Base-by-base conservation (phyloP, 2,329 filamentous ascomycete genomes). In the Lecanicillium sp. region DNA sequence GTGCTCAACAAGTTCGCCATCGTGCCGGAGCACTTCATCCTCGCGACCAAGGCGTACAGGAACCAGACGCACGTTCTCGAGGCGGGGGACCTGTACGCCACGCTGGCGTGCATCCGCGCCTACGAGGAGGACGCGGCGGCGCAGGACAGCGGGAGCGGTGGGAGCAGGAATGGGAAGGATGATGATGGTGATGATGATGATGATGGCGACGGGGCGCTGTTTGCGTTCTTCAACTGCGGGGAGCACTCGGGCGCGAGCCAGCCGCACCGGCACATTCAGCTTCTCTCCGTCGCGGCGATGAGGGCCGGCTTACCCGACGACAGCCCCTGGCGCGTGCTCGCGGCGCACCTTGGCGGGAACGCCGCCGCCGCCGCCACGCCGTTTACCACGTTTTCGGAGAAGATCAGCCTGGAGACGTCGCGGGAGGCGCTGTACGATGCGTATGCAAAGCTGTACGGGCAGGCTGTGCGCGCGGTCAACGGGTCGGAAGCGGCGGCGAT, bases 1-100 rank as follows among this genome's bases (percentile, higher is more conserved):
- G 78, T 89, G 1, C 69, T 89, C 33, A 89, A 89, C 70, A 89
- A 88, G 63, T 89, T 85, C 56, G 83, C 85, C 41, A 67, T 89
- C 41, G 82, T 86, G 27, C 75, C 78, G 0, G 74, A 82, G 56
- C 85, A 89, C 65, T 86, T 86, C 60, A 86, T 89, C 55, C 73
- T 89, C 40, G 77, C 80, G 0, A 89, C 85, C 0, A 76, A 67
- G n/a, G 62, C 67, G 1, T 81, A 82, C 60, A 77, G 79, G 59
- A 67, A 69, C n/a, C 85, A 89, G 68, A 81, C 78, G 2, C 69
- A 84, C 54, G 59, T 83, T 5, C 70, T 89, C 2, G 81, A 83
- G 43, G 62, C 67, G 11, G 67, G 66, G 21, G 85, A 88, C 56
- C 65, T 88, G 23, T 75, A 69, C 12, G 78, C 77, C 0, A 76